Evolutionary conservation across 352 stramenopile genomes (phyloP), one percentile per base, ranked within the genome.

Genomic region (Peronospora destructor): DNA sequence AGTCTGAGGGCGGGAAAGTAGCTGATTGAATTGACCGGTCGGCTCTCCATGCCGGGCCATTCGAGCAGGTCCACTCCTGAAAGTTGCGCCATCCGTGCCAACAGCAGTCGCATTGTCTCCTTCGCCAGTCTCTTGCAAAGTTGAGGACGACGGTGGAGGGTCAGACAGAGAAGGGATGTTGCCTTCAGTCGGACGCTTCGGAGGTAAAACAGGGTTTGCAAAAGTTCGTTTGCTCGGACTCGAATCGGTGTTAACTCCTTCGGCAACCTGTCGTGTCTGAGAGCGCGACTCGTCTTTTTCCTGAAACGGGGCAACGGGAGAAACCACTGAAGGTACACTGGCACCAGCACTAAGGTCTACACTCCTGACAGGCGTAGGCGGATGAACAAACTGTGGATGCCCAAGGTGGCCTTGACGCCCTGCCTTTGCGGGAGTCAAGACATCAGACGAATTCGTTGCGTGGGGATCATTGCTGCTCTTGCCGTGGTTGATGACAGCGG

Each of bases 331-430:
- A 17, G 48, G 11, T 16, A 34, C 42, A 45, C 14, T 10, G 7
- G 19, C n/a, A 41, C 37, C 33, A 35, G 35, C 40, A 38, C 36
- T 49, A 32, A 46, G 23, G 23, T 64, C 42, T 8, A 48, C 38
- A 11, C 38, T 59, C 30, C 19, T 57, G 28, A 43, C 47, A 60
- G 50, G 45, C 11, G 49, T 30, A 33, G 52, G 44, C 2, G 53
- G 49, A 14, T 72, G 55, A 34, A 68, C 57, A 26, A 74, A 71
- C 14, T 74, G 65, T 6, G 57, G 48, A 45, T 65, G 61, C 9
- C 51, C 53, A 3, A 49, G 53, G 33, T 71, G 61, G 13, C 49
- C 53, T 49, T 58, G 57, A 41, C 61, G 57, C 0, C 40, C 36
- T 25, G 40, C 7, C 45, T 71, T 66, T 23, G 37, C 5, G 16